phyloP scores from a whole-genome alignment of 495 filamentous ascomycete species.

The Annulohypoxylon maeteangense region DNA sequence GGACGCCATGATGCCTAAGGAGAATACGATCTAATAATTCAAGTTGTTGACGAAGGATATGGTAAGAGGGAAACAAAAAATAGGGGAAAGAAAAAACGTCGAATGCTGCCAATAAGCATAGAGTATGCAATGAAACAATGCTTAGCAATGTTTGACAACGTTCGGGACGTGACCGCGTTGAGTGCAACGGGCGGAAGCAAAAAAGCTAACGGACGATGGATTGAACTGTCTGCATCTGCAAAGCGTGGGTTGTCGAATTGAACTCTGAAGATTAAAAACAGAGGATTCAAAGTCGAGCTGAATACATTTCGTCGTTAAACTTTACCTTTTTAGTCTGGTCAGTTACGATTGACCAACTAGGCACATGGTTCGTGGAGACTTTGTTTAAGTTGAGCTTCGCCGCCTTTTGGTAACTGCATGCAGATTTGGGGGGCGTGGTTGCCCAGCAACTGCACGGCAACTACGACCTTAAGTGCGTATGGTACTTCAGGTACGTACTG shows the following conservation, averaged over 20 bases:
- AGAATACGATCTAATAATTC: neutral
- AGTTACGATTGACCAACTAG: slow-evolving; percentile 2
- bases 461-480: neutral
- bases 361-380: slow-evolving; percentile 25
- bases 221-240: slow-evolving; percentile 33
- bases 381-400: slow-evolving; percentile 36
- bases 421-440: slow-evolving; percentile 24
- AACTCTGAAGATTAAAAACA: neutral
- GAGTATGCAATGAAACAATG: slow-evolving; percentile 12
- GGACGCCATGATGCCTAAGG: slow-evolving; percentile 37
- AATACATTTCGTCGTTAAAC: slow-evolving; percentile 12
- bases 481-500: slow-evolving; percentile 1
- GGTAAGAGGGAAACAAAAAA: slow-evolving; percentile 14
- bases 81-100: slow-evolving; percentile 8
- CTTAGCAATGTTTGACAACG: slow-evolving; percentile 8
- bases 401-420: slow-evolving; percentile 17
- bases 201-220: slow-evolving; percentile 14
- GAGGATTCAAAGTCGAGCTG: slow-evolving; percentile 9
- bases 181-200: slow-evolving; percentile 10
- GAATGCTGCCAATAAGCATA: slow-evolving; percentile 12
- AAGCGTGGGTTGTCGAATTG: neutral
- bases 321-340: slow-evolving; percentile 10
- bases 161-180: neutral
- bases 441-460: slow-evolving; percentile 26
- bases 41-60: slow-evolving; percentile 5